Base-by-base conservation (phyloP, 176 grass and related monocot genomes). In the Musa beccarii region DNA sequence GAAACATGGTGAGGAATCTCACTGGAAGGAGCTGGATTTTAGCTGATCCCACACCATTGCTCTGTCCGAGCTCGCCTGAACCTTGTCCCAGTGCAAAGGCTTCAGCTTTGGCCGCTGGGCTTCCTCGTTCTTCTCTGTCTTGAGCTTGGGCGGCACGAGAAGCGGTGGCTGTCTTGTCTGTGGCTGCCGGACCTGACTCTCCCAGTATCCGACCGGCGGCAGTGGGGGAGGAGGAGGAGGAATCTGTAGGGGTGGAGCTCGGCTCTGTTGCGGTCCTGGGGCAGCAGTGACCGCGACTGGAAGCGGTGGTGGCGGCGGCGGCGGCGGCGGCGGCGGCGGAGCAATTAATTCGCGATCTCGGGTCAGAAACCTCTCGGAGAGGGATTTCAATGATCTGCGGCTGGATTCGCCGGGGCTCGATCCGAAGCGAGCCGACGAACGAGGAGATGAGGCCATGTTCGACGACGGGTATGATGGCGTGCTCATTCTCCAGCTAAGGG, bases 71-170 rank as follows among this genome's bases (percentile, higher is more conserved):
- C 84, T 89, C n/a, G 86, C 84, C 17, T 81, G 79, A 43, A 92
- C 81, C 76, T 92, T 92, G 56, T 92, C 90, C 90, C 90, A 92
- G 66, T 92, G 86, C 59, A 92, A 76, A 54, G 86, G 90, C 81
- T 92, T 92, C 82, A 92, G 43, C 73, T 89, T 89, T 20, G 86
- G 81, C 2, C 63, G 82, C 56, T 74, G 51, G 13, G 68, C 74
- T 0, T 78, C 82, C 49, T 54, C 34, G 0, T 75, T 78, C 57
- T 84, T 84, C 71, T 80, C 82, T 51, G 56, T 56, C 1, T 75
- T 81, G 49, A 78, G 28, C 23, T 15, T 29, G 19, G 50, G 29
- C 19, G 69, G 56, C 11, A 12, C 9, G 34, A 17, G 52, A 61
- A 56, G 52, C 22, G 69, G 61, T 0, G 73, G 77, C 25, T 78